Conservation (phyloP, 108 stramenopile species). For the Stephanodiscus minutulus region DNA sequence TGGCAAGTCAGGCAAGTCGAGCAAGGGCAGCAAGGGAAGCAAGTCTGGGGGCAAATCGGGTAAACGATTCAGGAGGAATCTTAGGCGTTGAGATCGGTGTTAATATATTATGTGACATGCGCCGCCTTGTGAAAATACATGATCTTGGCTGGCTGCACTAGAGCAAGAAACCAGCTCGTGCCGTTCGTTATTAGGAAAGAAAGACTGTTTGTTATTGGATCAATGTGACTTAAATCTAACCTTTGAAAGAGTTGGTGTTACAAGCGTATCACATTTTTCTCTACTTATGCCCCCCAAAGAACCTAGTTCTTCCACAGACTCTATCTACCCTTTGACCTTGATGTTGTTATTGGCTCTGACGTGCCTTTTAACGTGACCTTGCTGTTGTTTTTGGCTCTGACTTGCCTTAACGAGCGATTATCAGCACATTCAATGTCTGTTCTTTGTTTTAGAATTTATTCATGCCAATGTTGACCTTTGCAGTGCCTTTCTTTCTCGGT, state of each 20-base stretch:
- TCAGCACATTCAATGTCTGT: too few species aligned
- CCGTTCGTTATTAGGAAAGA: neutral
- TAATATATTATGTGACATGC: neutral
- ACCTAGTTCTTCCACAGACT: neutral
- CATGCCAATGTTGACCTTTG: too few species aligned
- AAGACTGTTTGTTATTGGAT: neutral
- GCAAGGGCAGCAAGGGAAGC: slow-evolving; percentile 5
- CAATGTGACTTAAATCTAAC: too few species aligned
- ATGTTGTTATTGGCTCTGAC: too few species aligned
- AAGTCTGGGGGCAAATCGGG: neutral
- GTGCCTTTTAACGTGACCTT: too few species aligned
- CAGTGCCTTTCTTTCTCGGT: too few species aligned
- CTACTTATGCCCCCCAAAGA: neutral
- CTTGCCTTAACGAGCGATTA: too few species aligned
- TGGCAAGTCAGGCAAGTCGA: slow-evolving; percentile 1
- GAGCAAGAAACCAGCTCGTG: neutral
- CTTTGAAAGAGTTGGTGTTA: neutral
- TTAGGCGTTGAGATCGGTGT: neutral
- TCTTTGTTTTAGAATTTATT: too few species aligned
- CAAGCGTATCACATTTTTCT: neutral
- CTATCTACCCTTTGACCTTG: too few species aligned
- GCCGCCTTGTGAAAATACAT: neutral
- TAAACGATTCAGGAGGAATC: slow-evolving; percentile 5
- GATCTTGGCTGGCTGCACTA: neutral
- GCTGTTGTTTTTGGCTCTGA: too few species aligned